These are phyloP conservation scores for Hamiltosporidium magnivora DNA, from an alignment of 371 early-diverging fungal species.

Conservation along the genomic window DNA sequence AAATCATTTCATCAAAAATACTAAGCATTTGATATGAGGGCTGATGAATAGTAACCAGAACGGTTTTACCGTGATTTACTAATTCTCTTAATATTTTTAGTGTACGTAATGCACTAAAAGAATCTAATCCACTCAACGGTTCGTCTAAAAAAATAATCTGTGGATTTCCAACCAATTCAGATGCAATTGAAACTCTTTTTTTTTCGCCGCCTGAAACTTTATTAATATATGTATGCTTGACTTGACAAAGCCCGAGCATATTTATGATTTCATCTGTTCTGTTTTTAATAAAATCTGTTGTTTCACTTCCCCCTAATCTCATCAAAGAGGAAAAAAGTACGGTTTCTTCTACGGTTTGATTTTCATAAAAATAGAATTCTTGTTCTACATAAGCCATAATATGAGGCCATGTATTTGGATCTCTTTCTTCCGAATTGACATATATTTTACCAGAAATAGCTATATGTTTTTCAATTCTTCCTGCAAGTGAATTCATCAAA, in stretches of 20 bases:
- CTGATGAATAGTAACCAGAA: slow-evolving; percentile 50
- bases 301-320: background rate
- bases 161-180: slow-evolving; percentile 51
- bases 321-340: slow-evolving; percentile 25
- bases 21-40: slow-evolving; percentile 33
- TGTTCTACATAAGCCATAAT: slow-evolving; percentile 58
- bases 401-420: slow-evolving; percentile 34
- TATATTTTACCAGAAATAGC: slow-evolving; percentile 64
- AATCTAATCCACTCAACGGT: slow-evolving; percentile 72
- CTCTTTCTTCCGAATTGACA: slow-evolving; percentile 63
- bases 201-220: slow-evolving; percentile 55
- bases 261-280: slow-evolving; percentile 20
- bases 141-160: slow-evolving; percentile 63
- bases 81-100: slow-evolving; percentile 61
- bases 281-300: slow-evolving; percentile 11
- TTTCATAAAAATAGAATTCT: slow-evolving; percentile 56
- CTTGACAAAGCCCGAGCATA: slow-evolving; percentile 16
- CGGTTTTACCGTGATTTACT: slow-evolving; percentile 60
- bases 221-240: slow-evolving; percentile 11
- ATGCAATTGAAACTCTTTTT: slow-evolving; percentile 51
- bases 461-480: slow-evolving; percentile 64
- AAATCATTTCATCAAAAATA: slow-evolving; percentile 34
- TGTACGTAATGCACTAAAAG: slow-evolving; percentile 69
- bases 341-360: slow-evolving; percentile 50
- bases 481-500: slow-evolving; percentile 68